A percentile compares a stretch with the other conserved stretches of the same genome.
Evolutionary conservation across 2,329 filamentous ascomycete species (phyloP).

Genomic region (Hymenoscyphus fraxineus): DNA sequence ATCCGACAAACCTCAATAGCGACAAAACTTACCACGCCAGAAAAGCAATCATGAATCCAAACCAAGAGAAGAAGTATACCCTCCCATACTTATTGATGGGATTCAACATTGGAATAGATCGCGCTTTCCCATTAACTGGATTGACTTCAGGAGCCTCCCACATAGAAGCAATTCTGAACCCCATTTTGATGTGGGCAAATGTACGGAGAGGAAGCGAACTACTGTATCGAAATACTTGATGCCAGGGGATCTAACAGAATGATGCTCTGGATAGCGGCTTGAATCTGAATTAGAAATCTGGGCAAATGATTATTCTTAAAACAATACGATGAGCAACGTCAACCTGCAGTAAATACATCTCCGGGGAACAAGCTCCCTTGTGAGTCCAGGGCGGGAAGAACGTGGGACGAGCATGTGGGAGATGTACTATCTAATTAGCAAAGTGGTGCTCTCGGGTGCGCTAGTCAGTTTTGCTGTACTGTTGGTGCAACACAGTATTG

Average conservation of each 20-base stretch:
- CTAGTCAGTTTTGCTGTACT: not conserved
- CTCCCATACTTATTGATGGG: slow-evolving; percentile 75
- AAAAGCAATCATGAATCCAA: slow-evolving; percentile 83
- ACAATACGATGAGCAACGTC: slow-evolving; percentile 21
- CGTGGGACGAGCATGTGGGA: slow-evolving; percentile 22
- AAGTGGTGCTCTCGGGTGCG: not conserved
- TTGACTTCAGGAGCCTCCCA: slow-evolving; percentile 46
- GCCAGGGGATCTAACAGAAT: not conserved
- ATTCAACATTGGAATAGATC: slow-evolving; percentile 75
- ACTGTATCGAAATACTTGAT: not conserved
- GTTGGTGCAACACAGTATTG: too few relatives aligned
- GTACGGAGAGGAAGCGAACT: too few relatives aligned
- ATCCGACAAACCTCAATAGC: not conserved
- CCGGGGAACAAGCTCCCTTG: slow-evolving; percentile 13
- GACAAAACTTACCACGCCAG: slow-evolving; percentile 72
- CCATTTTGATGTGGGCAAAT: slow-evolving; percentile 16
- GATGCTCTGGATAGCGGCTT: not conserved
- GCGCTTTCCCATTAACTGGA: slow-evolving; percentile 78
- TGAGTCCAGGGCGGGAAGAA: slow-evolving; percentile 16
- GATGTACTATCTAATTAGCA: slow-evolving; percentile 15
- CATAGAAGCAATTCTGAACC: slow-evolving; percentile 25
- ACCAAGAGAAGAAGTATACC: slow-evolving; percentile 87
- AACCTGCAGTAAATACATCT: slow-evolving; percentile 25
- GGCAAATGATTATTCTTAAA: slow-evolving; percentile 18
- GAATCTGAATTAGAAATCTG: not conserved